Evolutionary conservation across 257 asterid species (phyloP).

Genomic region (Cinchona pubescens): DNA sequence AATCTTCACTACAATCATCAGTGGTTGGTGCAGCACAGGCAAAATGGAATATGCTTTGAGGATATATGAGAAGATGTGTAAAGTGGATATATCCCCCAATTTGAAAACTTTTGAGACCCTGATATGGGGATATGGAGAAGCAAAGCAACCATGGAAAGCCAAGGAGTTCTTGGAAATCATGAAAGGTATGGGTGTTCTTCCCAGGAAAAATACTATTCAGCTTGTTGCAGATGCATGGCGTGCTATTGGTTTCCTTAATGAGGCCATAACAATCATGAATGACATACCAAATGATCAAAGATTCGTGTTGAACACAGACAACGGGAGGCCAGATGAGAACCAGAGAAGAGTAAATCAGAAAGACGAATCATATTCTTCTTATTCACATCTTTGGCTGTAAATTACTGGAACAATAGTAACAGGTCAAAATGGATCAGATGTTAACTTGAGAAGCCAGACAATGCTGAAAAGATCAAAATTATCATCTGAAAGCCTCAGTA

Average conservation of each 20-base stretch:
- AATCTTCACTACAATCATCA: constrained; percentile 84
- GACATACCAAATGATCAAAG: constrained; percentile 23
- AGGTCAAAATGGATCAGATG: constrained; percentile 31
- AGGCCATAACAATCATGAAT: constrained; percentile 54
- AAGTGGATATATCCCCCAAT: constrained; percentile 65
- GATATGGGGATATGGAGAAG: constrained; percentile 95
- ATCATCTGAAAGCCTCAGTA: constrained; percentile 30
- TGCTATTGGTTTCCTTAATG: constrained; percentile 60
- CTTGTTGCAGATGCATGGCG: constrained; percentile 93
- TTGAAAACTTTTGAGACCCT: constrained; percentile 79
- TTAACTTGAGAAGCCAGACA: constrained; percentile 29
- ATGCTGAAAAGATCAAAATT: constrained; percentile 39
- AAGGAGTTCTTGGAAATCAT: constrained; percentile 67
- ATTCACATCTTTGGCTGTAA: constrained; percentile 25
- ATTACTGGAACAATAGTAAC: constrained; percentile 17
- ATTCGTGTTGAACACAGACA: constrained; percentile 8
- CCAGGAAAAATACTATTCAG: constrained; percentile 53
- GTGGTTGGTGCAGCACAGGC: constrained; percentile 94
- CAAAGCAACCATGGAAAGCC: constrained; percentile 85
- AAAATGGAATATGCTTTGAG: constrained; percentile 66
- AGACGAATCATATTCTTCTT: constrained; percentile 31
- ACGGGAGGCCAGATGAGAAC: constrained; percentile 19
- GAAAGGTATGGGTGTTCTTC: constrained; percentile 54
- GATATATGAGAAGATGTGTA: constrained; percentile 56
- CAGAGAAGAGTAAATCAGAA: constrained; percentile 23